These are phyloP conservation scores for Eucalyptus caleyi DNA, from an alignment of 345 rosid species.

Conservation along the genomic window DNA sequence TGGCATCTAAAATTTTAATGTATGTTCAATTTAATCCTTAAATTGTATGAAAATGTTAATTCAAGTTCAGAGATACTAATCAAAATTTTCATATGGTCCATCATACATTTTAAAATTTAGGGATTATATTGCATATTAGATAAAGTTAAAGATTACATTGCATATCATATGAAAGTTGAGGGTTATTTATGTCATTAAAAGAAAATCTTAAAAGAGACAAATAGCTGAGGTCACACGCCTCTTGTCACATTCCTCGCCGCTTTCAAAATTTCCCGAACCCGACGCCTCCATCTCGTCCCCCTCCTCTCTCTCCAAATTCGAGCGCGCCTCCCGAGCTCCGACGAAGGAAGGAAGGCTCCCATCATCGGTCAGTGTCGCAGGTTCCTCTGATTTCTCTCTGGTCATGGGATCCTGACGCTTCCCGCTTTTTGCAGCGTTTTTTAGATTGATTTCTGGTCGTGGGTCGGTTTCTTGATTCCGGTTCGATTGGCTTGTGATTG, in stretches of 20 bases:
- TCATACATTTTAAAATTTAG: too few relatives aligned
- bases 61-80: too few relatives aligned
- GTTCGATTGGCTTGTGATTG: neutral
- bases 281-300: neutral
- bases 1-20: accelerated
- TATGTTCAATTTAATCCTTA: neutral
- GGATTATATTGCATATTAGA: too few relatives aligned
- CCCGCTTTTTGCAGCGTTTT: neutral
- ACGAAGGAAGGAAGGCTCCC: neutral
- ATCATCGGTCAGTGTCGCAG: neutral
- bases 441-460: neutral
- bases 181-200: too few relatives aligned
- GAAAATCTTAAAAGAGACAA: neutral
- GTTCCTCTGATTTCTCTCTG: neutral
- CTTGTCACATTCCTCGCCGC: neutral
- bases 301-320: neutral
- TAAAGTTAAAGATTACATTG: too few relatives aligned
- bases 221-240: neutral
- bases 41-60: neutral
- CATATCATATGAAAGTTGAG: accelerated
- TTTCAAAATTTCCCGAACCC: neutral
- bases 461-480: neutral
- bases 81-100: accelerated
- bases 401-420: neutral
- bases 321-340: neutral